Conservation (phyloP, 345 rosid species). For the Triadica sebifera region DNA sequence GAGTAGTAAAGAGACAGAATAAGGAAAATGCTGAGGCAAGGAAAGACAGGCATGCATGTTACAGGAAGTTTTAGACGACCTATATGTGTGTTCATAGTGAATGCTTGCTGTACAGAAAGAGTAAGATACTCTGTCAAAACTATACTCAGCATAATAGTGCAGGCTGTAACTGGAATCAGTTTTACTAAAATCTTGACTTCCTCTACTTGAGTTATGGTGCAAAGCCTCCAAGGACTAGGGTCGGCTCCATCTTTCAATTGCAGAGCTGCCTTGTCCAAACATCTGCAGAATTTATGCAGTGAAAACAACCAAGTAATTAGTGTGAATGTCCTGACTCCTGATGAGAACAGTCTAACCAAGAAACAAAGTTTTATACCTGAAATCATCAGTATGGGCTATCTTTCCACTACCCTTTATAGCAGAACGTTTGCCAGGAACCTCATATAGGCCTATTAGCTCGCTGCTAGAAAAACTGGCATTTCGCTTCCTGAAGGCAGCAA, state of each 20-base stretch:
- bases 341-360: not conserved
- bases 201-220: constrained; percentile 91
- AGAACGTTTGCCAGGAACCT: constrained; percentile 69
- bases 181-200: constrained; percentile 82
- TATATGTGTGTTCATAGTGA: constrained; percentile 67
- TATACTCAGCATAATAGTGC: constrained; percentile 62
- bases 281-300: constrained; percentile 36
- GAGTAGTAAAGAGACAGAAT: constrained; percentile 68
- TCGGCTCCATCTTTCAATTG: constrained; percentile 59
- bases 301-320: not conserved
- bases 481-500: constrained; percentile 69
- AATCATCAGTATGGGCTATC: constrained; percentile 62
- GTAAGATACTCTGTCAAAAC: constrained; percentile 77
- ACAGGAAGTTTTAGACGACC: constrained; percentile 75
- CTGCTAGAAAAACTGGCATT: constrained; percentile 59
- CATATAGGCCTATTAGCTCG: constrained; percentile 70
- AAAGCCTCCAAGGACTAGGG: constrained; percentile 81
- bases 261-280: constrained; percentile 88
- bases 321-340: too few species aligned
- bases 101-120: constrained; percentile 89
- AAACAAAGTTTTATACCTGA: constrained; percentile 40
- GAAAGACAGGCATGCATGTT: constrained; percentile 92
- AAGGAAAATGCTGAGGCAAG: constrained; percentile 82
- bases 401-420: constrained; percentile 79
- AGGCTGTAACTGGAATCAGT: constrained; percentile 74